Percentiles rank a stretch among this genome's conserved stretches.
phyloP scores from a whole-genome alignment of 176 grass and related monocot genomes.

The Rhynchospora pubera region DNA sequence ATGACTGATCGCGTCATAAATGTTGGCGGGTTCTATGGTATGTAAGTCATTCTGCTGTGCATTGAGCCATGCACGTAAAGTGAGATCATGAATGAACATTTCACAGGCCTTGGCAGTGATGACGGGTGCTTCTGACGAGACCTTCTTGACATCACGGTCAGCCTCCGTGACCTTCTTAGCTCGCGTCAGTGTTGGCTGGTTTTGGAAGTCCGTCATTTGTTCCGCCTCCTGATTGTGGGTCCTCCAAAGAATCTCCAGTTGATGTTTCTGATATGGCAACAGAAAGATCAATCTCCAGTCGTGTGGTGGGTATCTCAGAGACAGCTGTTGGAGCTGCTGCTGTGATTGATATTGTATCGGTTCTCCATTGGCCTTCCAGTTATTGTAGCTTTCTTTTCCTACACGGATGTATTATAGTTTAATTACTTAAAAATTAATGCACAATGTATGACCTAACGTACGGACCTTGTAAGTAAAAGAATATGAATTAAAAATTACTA shows the following conservation, averaged over 20 bases:
- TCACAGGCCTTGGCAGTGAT: slow-evolving; percentile 36
- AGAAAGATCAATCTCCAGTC: no score
- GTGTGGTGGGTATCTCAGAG: not conserved
- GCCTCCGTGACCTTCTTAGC: slow-evolving; percentile 41
- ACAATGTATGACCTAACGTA: not conserved
- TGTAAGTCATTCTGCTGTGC: slow-evolving; percentile 25
- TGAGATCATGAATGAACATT: slow-evolving; percentile 47
- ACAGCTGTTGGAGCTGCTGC: not conserved
- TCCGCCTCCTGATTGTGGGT: slow-evolving; percentile 27
- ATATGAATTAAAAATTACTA: not conserved
- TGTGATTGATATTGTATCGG: slow-evolving; percentile 8
- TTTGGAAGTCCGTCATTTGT: slow-evolving; percentile 31
- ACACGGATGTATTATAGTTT: not conserved
- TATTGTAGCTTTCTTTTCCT: not conserved
- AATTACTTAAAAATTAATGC: not conserved
- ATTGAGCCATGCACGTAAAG: slow-evolving; percentile 28
- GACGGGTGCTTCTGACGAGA: slow-evolving; percentile 39
- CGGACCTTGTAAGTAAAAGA: not conserved
- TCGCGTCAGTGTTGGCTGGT: slow-evolving; percentile 28
- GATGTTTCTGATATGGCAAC: slow-evolving; percentile 4
- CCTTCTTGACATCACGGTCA: slow-evolving; percentile 29
- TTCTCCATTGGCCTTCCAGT: slow-evolving; percentile 13
- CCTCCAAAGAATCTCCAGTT: slow-evolving; percentile 28
- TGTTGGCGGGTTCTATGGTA: slow-evolving; percentile 25
- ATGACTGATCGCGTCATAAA: slow-evolving; percentile 21